Evolutionary conservation across 1,284 basidiomycete species (phyloP), one percentile per base, ranked within the genome.

Genomic region (Baeospora myosura): DNA sequence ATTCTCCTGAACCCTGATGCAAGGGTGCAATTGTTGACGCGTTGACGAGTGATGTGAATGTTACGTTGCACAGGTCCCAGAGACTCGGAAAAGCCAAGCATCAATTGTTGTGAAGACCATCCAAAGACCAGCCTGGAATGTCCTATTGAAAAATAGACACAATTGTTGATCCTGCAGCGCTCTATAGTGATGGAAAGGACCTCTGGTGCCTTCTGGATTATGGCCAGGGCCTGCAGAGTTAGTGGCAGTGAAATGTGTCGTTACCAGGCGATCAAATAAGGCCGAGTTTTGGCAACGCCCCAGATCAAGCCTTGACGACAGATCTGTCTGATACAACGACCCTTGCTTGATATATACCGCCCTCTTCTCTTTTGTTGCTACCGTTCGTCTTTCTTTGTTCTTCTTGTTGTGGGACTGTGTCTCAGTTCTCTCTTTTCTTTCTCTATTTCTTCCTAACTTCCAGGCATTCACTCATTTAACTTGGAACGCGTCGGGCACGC

Each of bases 401-500:
- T 42, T 24, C n/a, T 26, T 47, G 49, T 35, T 38, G 51, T 50
- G 54, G 56, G 55, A 57, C 57, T 56, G 53, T 42, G 47, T 51
- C 48, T 49, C 51, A 40, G 16, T 41, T 38, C 32, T 58, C 53
- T 54, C 52, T 55, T 52, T 51, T 47, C 49, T 52, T 52, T 51
- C 47, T 50, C 55, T 57, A 51, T 57, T 49, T 55, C 53, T 49
- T 47, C 47, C 28, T 54, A 21, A 43, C 49, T 43, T 59, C 50
- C 42, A 44, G 35, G 46, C 46, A 42, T 45, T 35, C 46, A 21
- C 29, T 47, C 42, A 33, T 43, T 33, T 33, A 8, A 50, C 49
- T 34, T 52, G 50, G 42, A 45, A 50, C 40, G 71, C 71, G 70
- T 71, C 71, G 51, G 68, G 69, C 59, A 70, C 69, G 68, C 66